A percentile compares a stretch with the other conserved stretches of the same genome.
phyloP scores from a whole-genome alignment of 202 grass and related monocot genomes.

The Elaeis oleifera region DNA sequence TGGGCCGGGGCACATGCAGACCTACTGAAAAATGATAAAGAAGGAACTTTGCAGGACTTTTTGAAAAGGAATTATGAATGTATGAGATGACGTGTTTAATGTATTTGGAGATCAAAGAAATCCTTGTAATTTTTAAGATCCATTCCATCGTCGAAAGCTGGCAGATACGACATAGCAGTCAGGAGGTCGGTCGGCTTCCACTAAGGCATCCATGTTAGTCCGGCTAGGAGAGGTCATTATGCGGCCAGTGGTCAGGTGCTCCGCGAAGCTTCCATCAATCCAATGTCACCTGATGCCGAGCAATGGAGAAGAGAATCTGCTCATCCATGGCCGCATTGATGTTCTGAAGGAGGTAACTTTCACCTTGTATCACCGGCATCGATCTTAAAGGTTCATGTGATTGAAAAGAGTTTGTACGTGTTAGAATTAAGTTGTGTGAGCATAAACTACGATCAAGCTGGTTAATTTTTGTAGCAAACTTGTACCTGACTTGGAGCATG shows the following conservation, averaged over 20 bases:
- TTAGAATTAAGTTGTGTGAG: background rate
- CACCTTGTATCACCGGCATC: background rate
- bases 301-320: background rate
- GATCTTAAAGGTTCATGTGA: background rate
- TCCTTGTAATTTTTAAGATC: too few relatives aligned
- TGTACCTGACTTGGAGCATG: background rate
- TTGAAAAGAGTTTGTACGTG: background rate
- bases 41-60: too few relatives aligned
- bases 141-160: too few relatives aligned
- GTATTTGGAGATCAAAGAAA: too few relatives aligned
- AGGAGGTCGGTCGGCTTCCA: background rate
- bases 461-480: background rate
- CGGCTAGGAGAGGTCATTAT: background rate
- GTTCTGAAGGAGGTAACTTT: background rate
- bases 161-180: too few relatives aligned
- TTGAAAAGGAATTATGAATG: too few relatives aligned
- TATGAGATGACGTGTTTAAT: too few relatives aligned
- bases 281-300: background rate
- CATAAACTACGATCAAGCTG: background rate
- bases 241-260: background rate
- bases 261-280: background rate
- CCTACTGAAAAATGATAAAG: too few relatives aligned
- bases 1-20: too few relatives aligned
- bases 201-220: background rate
- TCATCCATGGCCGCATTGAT: slow-evolving; percentile 1